Percentiles rank a stretch among this genome's conserved stretches.
These are phyloP conservation scores for Podospora pseudopauciseta DNA, from an alignment of 495 filamentous ascomycete genomes.

Conservation along the genomic window DNA sequence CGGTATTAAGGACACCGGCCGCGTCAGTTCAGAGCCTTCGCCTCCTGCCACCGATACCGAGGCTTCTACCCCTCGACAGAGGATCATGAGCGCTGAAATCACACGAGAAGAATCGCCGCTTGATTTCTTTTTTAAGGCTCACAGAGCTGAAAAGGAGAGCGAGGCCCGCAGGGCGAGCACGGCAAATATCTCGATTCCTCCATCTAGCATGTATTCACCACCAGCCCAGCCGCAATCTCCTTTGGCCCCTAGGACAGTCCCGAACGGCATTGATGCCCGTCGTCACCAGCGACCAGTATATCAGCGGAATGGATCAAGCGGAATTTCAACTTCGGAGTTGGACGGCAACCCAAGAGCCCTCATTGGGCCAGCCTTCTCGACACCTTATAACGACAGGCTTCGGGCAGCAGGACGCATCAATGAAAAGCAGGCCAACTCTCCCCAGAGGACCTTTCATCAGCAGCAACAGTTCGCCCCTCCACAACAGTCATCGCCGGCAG, in stretches of 20 bases:
- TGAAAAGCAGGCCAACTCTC: conserved; percentile 23
- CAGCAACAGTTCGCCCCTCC: conserved; percentile 2
- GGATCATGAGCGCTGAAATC: conserved; percentile 19
- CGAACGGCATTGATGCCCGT: conserved; percentile 23
- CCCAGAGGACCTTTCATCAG: not conserved
- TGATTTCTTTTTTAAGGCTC: conserved; percentile 83
- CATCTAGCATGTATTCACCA: conserved; percentile 36
- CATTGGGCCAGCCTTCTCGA: conserved; percentile 63
- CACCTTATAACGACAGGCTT: conserved; percentile 63
- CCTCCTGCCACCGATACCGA: conserved; percentile 42
- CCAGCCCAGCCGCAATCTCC: conserved; percentile 32
- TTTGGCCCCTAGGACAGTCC: conserved; percentile 35
- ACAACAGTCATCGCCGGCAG: conserved; percentile 16
- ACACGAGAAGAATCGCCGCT: conserved; percentile 67
- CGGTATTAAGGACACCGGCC: conserved; percentile 29
- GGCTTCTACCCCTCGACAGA: conserved; percentile 39
- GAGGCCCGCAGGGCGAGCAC: conserved; percentile 46
- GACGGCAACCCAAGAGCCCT: conserved; percentile 51
- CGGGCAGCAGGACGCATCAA: conserved; percentile 44
- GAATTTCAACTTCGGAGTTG: conserved; percentile 65
- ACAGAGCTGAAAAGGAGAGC: conserved; percentile 69
- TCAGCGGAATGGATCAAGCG: conserved; percentile 41
- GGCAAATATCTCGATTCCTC: conserved; percentile 28
- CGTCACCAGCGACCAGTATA: conserved; percentile 29
- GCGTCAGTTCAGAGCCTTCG: conserved; percentile 33